Conservation (phyloP, 2,329 filamentous ascomycete species). For the Cladosporium oxysporum region DNA sequence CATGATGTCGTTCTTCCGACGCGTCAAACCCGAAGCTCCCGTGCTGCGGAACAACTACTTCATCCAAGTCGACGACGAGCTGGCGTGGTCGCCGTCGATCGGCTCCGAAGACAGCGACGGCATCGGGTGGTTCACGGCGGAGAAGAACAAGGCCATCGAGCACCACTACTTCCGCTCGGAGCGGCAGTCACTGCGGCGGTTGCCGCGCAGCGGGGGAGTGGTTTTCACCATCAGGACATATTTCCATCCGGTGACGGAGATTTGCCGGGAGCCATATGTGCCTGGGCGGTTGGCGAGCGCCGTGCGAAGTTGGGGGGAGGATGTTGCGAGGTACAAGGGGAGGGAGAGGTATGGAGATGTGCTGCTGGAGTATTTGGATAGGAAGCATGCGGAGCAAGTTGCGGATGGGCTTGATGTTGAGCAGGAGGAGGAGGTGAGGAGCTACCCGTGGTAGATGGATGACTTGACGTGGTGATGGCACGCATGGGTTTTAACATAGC, state of each 20-base stretch:
- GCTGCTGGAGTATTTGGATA: constrained; percentile 73
- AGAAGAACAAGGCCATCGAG: constrained; percentile 71
- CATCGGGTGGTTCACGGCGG: constrained; percentile 71
- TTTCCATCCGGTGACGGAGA: constrained; percentile 69
- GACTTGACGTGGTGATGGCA: background rate
- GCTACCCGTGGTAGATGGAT: constrained; percentile 61
- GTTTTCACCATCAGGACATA: constrained; percentile 81
- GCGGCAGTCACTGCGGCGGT: constrained; percentile 66
- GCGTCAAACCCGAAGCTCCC: constrained; percentile 67
- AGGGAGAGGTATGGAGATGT: constrained; percentile 72
- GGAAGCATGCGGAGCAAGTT: constrained; percentile 72
- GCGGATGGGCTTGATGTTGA: constrained; percentile 58
- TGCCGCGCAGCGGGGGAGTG: constrained; percentile 49
- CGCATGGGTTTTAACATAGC: background rate
- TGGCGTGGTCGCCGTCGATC: constrained; percentile 77
- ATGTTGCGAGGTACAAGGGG: constrained; percentile 77
- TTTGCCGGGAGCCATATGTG: constrained; percentile 72
- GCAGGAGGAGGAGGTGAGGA: constrained; percentile 60
- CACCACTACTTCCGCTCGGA: constrained; percentile 78
- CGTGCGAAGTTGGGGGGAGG: constrained; percentile 76
- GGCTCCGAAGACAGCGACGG: constrained; percentile 64
- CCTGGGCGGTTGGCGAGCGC: constrained; percentile 77
- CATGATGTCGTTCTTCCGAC: constrained; percentile 79
- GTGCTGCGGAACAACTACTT: constrained; percentile 81
- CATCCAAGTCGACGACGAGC: constrained; percentile 76